Conservation (phyloP, 2,329 filamentous ascomycete genomes). For the Stagonosporopsis chrysanthemi region DNA sequence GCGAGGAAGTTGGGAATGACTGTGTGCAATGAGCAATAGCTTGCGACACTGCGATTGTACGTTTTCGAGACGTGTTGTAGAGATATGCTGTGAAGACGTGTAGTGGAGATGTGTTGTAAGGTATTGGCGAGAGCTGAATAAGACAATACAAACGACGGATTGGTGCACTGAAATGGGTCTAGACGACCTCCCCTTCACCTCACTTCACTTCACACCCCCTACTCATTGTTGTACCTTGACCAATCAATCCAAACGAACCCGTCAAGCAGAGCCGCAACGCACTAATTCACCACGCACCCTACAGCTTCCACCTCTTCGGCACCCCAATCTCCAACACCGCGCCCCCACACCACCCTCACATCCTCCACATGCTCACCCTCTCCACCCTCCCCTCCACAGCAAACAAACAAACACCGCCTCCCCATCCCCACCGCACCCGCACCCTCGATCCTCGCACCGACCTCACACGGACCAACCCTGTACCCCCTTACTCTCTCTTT, state of each 20-base stretch:
- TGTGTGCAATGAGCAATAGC: not conserved
- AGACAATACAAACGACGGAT: not conserved
- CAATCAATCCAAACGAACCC: too few relatives aligned
- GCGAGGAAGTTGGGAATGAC: too few relatives aligned
- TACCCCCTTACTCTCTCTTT: too few relatives aligned
- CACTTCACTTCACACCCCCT: not conserved
- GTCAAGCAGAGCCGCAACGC: too few relatives aligned
- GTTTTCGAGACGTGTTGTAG: not conserved
- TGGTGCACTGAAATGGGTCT: not conserved
- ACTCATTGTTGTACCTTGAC: too few relatives aligned
- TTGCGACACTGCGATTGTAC: not conserved
- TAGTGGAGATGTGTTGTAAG: not conserved
- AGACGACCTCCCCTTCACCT: not conserved
- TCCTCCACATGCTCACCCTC: slow-evolving; percentile 31
- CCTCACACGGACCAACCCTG: slow-evolving; percentile 38
- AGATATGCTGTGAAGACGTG: not conserved
- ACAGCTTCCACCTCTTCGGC: slow-evolving; percentile 37
- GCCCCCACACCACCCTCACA: slow-evolving; percentile 44
- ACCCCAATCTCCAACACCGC: slow-evolving; percentile 31
- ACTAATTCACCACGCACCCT: too few relatives aligned
- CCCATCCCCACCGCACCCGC: slow-evolving; percentile 35
- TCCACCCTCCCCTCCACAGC: slow-evolving; percentile 27
- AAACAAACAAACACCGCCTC: slow-evolving; percentile 36
- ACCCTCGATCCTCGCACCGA: slow-evolving; percentile 27
- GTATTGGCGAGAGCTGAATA: too few relatives aligned